Evolutionary conservation across 495 filamentous ascomycete genomes (phyloP).

Genomic region (Xylaria curta): DNA sequence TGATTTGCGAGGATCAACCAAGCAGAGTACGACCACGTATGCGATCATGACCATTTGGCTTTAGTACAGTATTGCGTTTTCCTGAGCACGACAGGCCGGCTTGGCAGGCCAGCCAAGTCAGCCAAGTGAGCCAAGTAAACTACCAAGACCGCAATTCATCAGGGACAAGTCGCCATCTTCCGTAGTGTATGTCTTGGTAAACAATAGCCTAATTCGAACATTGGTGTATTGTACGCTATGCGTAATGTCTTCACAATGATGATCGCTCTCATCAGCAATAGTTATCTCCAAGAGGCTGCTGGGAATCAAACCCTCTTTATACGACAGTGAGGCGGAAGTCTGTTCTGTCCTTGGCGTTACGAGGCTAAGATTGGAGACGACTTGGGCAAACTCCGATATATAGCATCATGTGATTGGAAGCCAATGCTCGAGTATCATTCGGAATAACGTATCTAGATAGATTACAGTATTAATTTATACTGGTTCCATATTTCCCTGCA

Average conservation of each 20-base stretch:
- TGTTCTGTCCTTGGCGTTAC: neutral
- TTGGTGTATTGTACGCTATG: neutral
- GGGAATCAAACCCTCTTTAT: neutral
- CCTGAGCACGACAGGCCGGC: neutral
- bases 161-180: conserved; percentile 2
- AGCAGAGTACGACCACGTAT: conserved; percentile 10
- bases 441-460: conserved; percentile 2
- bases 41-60: neutral
- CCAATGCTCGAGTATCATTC: neutral
- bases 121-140: conserved; percentile 18
- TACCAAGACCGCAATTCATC: conserved; percentile 19
- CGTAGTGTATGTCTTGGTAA: neutral
- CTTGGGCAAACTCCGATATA: neutral
- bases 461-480: neutral
- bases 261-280: neutral
- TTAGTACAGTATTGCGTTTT: neutral
- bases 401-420: conserved; percentile 23
- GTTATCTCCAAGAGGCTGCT: neutral
- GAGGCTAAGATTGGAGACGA: conserved; percentile 14
- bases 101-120: conserved; percentile 20
- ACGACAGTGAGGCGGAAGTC: neutral
- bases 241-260: neutral
- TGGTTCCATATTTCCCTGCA: conserved; percentile 6
- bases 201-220: conserved; percentile 6
- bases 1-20: neutral